phyloP scores from a whole-genome alignment of 345 rosid species.

The Heritiera fomes region DNA sequence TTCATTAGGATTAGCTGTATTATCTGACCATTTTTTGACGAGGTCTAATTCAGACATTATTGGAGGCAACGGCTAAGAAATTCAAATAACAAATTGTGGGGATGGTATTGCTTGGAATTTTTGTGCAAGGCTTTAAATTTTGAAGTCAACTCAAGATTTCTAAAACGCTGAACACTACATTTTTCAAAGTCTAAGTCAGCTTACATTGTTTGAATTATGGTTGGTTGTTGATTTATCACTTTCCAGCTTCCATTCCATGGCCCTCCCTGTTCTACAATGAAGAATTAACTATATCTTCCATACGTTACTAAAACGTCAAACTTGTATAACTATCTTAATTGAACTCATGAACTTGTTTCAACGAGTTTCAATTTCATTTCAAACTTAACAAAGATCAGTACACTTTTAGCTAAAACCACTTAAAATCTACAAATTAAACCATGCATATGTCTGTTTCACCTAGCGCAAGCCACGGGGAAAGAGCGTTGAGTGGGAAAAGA shows the following conservation, averaged over 20 bases:
- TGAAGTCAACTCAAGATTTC: neutral
- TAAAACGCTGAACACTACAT: neutral
- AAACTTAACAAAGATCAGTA: too few relatives aligned
- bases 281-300: neutral
- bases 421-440: too few relatives aligned
- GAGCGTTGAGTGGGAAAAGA: neutral
- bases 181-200: neutral
- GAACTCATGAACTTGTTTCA: neutral
- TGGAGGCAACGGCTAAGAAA: neutral
- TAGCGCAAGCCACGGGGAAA: neutral
- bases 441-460: too few relatives aligned
- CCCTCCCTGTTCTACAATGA: neutral
- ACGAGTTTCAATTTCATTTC: too few relatives aligned
- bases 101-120: neutral
- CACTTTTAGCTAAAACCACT: too few relatives aligned
- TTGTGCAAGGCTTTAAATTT: neutral
- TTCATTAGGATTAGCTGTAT: neutral
- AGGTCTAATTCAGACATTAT: neutral
- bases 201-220: neutral
- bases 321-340: too few relatives aligned
- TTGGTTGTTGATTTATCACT: neutral
- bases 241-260: neutral
- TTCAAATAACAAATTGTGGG: neutral
- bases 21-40: neutral
- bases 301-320: neutral